phyloP scores from a whole-genome alignment of 257 asterid genomes.

The Euphrasia confusa region DNA sequence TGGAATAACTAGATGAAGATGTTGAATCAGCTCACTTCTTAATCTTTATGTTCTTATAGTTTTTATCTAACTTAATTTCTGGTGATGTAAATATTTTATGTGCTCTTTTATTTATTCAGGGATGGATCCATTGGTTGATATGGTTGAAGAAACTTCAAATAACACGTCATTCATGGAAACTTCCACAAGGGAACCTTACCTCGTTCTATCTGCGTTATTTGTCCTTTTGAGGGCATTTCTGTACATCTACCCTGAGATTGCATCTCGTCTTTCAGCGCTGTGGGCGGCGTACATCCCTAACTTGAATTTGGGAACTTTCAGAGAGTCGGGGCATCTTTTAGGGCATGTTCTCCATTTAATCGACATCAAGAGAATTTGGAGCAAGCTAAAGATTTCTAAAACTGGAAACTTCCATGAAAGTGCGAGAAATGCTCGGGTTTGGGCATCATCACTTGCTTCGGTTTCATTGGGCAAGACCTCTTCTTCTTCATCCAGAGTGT shows the following conservation, averaged over 20 bases:
- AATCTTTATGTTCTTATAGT: background rate
- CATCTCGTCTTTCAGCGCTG: slow-evolving; percentile 33
- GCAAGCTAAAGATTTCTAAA: slow-evolving; percentile 52
- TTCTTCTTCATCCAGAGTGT: background rate
- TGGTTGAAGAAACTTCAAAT: slow-evolving; percentile 28
- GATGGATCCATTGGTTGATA: slow-evolving; percentile 38
- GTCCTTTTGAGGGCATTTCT: slow-evolving; percentile 43
- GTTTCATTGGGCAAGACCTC: background rate
- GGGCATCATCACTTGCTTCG: slow-evolving; percentile 83
- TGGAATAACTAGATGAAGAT: background rate
- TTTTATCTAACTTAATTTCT: background rate
- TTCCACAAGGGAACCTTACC: slow-evolving; percentile 39
- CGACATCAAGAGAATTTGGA: slow-evolving; percentile 58
- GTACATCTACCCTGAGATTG: slow-evolving; percentile 39
- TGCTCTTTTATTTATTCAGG: slow-evolving; percentile 28
- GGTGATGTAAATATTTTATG: no score
- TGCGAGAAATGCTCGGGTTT: slow-evolving; percentile 65
- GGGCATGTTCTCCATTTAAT: slow-evolving; percentile 52
- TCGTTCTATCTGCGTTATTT: slow-evolving; percentile 39
- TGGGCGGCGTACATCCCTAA: slow-evolving; percentile 57
- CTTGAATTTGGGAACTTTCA: slow-evolving; percentile 47
- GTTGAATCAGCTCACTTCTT: background rate
- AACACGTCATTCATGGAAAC: slow-evolving; percentile 30
- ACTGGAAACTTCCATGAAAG: slow-evolving; percentile 56
- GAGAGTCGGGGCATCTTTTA: slow-evolving; percentile 57